A percentile compares a stretch with the other conserved stretches of the same genome.
Evolutionary conservation across 257 asterid species (phyloP).

Genomic region (Nemophila menziesii): DNA sequence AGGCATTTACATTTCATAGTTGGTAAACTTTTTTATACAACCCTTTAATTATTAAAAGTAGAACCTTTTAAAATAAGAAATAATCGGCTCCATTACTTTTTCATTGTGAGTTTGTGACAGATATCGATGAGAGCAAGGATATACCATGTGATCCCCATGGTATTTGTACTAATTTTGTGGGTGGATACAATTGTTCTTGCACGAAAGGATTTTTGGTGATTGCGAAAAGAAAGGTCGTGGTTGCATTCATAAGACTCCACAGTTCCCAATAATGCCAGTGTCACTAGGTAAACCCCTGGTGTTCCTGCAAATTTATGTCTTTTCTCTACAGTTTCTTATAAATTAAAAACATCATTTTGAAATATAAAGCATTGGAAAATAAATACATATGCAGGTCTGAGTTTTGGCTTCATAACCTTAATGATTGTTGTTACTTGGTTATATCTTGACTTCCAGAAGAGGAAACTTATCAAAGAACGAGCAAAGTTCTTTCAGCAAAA

Average conservation of each 20-base stretch:
- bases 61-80: too few relatives aligned
- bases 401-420: slow-evolving; percentile 16
- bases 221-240: slow-evolving; percentile 15
- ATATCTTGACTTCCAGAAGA: slow-evolving; percentile 13
- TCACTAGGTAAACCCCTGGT: slow-evolving; percentile 17
- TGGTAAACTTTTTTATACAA: too few relatives aligned
- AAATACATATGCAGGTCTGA: slow-evolving; percentile 11
- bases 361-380: background rate
- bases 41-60: too few relatives aligned
- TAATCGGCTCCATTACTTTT: background rate
- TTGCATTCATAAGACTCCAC: slow-evolving; percentile 19
- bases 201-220: slow-evolving; percentile 21
- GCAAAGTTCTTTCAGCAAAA: slow-evolving; percentile 41
- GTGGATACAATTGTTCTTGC: slow-evolving; percentile 28
- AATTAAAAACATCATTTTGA: too few relatives aligned
- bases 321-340: too few relatives aligned
- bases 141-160: slow-evolving; percentile 21
- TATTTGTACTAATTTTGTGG: slow-evolving; percentile 17
- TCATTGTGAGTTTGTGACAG: slow-evolving; percentile 8
- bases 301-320: background rate
- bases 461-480: slow-evolving; percentile 12
- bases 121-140: slow-evolving; percentile 20
- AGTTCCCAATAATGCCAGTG: slow-evolving; percentile 22
- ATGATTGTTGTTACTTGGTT: slow-evolving; percentile 16
- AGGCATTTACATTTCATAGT: background rate